A percentile compares a stretch with the other conserved stretches of the same genome.
Evolutionary conservation across 306 rosid species (phyloP).

Genomic region (Gastrolobium villosum): DNA sequence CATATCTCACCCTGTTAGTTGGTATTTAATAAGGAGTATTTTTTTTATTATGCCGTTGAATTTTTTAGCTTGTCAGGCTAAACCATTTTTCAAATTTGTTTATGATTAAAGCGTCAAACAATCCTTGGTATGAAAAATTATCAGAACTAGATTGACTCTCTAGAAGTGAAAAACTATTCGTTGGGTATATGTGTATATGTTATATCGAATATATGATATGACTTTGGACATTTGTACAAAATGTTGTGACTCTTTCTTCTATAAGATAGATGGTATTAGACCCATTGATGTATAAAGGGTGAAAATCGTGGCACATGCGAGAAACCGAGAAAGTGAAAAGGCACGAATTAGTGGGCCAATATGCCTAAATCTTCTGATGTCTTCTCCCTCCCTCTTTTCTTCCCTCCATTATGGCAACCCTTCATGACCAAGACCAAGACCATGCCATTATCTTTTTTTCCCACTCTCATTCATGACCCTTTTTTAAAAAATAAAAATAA

Average conservation of each 20-base stretch:
- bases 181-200: neutral
- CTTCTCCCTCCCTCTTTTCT: slow-evolving; percentile 38
- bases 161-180: slow-evolving; percentile 44
- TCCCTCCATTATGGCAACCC: slow-evolving; percentile 52
- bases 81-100: slow-evolving; percentile 43
- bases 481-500: neutral
- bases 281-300: slow-evolving; percentile 38
- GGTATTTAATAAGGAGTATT: no score
- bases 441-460: slow-evolving; percentile 20
- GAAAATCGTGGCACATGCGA: slow-evolving; percentile 56
- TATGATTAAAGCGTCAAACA: slow-evolving; percentile 33
- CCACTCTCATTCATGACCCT: neutral
- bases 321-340: slow-evolving; percentile 56
- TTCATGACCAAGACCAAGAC: slow-evolving; percentile 49
- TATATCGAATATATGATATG: neutral
- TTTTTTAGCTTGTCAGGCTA: neutral
- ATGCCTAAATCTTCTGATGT: slow-evolving; percentile 53
- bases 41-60: no score
- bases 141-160: slow-evolving; percentile 48
- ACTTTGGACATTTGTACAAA: slow-evolving; percentile 34
- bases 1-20: no score
- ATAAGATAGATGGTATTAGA: slow-evolving; percentile 41
- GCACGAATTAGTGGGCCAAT: slow-evolving; percentile 69
- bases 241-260: slow-evolving; percentile 11
- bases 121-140: slow-evolving; percentile 3